A percentile compares a stretch with the other conserved stretches of the same genome.
These are phyloP conservation scores for Panicum hallii DNA, from an alignment of 202 grass and related monocot species.

Conservation along the genomic window DNA sequence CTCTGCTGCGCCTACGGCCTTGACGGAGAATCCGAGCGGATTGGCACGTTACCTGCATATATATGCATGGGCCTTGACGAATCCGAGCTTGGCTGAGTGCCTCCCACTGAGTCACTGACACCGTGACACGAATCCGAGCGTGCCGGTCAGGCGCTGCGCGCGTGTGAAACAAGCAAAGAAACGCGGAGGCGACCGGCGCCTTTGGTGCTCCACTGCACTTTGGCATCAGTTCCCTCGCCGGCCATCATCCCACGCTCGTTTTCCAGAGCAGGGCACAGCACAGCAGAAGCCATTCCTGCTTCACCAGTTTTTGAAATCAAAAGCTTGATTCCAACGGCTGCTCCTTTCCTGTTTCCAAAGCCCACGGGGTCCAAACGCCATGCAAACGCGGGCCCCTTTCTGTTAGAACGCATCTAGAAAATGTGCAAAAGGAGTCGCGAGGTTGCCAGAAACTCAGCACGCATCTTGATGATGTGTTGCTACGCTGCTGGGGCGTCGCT, in stretches of 20 bases:
- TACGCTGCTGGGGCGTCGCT: too few species aligned
- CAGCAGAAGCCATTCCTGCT: background rate
- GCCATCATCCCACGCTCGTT: slow-evolving; percentile 10
- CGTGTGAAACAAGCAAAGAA: background rate
- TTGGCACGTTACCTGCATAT: too few species aligned
- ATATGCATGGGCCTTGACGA: background rate
- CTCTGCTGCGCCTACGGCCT: background rate
- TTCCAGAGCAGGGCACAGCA: background rate
- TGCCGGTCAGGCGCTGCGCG: background rate
- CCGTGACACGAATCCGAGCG: too few species aligned
- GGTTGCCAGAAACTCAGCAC: background rate
- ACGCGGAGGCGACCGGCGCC: background rate
- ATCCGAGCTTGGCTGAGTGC: background rate
- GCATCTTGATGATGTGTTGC: too few species aligned
- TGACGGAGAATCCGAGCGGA: too few species aligned
- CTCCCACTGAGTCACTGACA: too few species aligned
- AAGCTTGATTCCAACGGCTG: background rate
- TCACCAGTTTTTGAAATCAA: background rate
- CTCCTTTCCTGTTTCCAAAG: slow-evolving; percentile 26
- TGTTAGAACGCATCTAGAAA: slow-evolving; percentile 23
- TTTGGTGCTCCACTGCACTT: background rate
- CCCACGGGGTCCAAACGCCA: background rate
- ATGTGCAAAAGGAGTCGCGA: background rate
- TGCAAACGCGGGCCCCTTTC: background rate
- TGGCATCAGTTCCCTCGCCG: slow-evolving; percentile 26